Percentiles rank a stretch among this genome's conserved stretches.
Evolutionary conservation across 1,139 yeast genomes (phyloP).

Genomic region (Suhomyces coccinellae): DNA sequence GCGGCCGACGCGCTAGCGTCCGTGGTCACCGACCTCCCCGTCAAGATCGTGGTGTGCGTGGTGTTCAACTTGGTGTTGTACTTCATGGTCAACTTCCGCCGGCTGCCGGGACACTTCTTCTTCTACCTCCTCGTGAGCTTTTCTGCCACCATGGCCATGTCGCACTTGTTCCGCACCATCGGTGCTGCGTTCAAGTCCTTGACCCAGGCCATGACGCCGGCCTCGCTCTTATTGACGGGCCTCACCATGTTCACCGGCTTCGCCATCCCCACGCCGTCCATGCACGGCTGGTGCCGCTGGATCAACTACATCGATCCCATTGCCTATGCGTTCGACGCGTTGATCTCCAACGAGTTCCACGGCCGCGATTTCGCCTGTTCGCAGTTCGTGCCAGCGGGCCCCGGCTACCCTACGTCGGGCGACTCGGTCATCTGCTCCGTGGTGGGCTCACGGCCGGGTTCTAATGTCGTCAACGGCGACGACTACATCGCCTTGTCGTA

Average conservation of each 20-base stretch:
- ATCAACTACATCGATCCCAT: slow-evolving; percentile 72
- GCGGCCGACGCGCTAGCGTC: slow-evolving; percentile 77
- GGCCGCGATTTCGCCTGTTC: slow-evolving; percentile 44
- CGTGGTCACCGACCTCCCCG: slow-evolving; percentile 65
- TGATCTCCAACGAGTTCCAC: slow-evolving; percentile 62
- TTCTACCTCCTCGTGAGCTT: slow-evolving; percentile 57
- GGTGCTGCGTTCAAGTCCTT: slow-evolving; percentile 64
- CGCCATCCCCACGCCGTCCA: slow-evolving; percentile 62
- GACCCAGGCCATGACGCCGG: slow-evolving; percentile 72
- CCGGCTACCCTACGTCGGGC: slow-evolving; percentile 39
- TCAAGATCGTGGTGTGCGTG: slow-evolving; percentile 54
- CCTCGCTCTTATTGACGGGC: slow-evolving; percentile 59
- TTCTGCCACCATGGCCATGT: slow-evolving; percentile 60
- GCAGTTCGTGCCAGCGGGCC: slow-evolving; percentile 52
- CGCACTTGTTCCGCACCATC: slow-evolving; percentile 68
- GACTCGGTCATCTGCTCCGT: slow-evolving; percentile 55
- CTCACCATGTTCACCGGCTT: slow-evolving; percentile 71
- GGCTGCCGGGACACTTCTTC: slow-evolving; percentile 70
- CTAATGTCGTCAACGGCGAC: slow-evolving; percentile 54
- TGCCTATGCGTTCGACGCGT: slow-evolving; percentile 65
- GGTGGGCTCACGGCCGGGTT: slow-evolving; percentile 66
- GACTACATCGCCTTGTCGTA: slow-evolving; percentile 50
- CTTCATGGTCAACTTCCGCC: slow-evolving; percentile 65
- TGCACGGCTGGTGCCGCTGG: slow-evolving; percentile 83
- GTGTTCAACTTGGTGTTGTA: slow-evolving; percentile 63